Evolutionary conservation across 1,284 basidiomycete species (phyloP).

Genomic region (Trichosporon ovoides): DNA sequence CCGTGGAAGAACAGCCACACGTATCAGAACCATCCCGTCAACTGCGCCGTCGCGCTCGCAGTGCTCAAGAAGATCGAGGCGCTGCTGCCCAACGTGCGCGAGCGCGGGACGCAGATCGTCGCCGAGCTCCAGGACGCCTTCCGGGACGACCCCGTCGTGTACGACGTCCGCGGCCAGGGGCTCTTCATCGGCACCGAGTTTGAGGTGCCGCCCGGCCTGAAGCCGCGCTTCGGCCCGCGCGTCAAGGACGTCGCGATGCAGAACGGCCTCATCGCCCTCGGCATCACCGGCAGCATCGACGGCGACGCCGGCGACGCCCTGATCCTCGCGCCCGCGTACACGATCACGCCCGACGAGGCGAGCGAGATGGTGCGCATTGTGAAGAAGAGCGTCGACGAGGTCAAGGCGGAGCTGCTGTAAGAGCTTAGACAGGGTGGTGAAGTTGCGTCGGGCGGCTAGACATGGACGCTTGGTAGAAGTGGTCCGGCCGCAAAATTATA

Average conservation of each 20-base stretch:
- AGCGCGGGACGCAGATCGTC: conserved; percentile 27
- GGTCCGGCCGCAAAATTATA: too few relatives aligned
- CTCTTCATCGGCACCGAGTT: conserved; percentile 46
- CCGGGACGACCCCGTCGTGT: conserved; percentile 20
- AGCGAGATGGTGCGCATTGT: conserved; percentile 23
- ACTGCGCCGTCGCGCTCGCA: conserved; percentile 70
- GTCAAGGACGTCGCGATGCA: conserved; percentile 29
- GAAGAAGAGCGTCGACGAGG: conserved; percentile 15
- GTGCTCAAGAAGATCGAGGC: conserved; percentile 68
- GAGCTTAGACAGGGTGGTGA: background rate
- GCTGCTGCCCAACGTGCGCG: conserved; percentile 46
- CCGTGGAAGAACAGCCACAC: conserved; percentile 67
- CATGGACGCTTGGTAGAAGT: too few relatives aligned
- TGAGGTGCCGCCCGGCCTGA: conserved; percentile 20
- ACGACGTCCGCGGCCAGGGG: conserved; percentile 54
- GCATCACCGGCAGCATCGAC: conserved; percentile 27
- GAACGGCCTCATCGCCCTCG: conserved; percentile 29
- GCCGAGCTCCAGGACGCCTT: conserved; percentile 20
- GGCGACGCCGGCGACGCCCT: conserved; percentile 28
- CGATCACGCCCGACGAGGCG: conserved; percentile 23
- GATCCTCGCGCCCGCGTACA: conserved; percentile 31
- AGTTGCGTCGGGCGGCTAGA: too few relatives aligned
- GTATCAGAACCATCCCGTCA: conserved; percentile 73
- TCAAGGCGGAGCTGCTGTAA: conserved; percentile 10
- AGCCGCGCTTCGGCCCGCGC: conserved; percentile 25